phyloP scores from a whole-genome alignment of 768 basidiomycete species.

The Podaxis rugospora region DNA sequence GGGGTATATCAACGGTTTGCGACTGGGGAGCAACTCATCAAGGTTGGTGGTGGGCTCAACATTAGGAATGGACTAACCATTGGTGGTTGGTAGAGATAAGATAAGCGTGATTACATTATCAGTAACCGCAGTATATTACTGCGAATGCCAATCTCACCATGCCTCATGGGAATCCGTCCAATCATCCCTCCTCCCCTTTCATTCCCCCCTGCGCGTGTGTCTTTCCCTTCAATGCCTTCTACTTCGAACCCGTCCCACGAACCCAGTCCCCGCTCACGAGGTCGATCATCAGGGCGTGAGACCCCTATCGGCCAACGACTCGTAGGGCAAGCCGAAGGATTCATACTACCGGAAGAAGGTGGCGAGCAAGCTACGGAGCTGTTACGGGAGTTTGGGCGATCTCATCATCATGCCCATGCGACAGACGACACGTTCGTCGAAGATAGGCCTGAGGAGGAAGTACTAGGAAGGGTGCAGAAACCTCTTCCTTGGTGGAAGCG shows the following conservation, averaged over 20 bases:
- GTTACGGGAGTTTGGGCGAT: slow-evolving; percentile 40
- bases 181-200: not conserved
- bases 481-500: slow-evolving; percentile 68
- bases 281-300: not conserved
- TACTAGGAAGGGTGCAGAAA: slow-evolving; percentile 19
- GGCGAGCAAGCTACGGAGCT: slow-evolving; percentile 43
- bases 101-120: slow-evolving; percentile 17
- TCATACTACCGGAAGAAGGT: slow-evolving; percentile 40
- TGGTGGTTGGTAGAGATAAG: slow-evolving; percentile 23
- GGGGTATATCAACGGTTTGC: slow-evolving; percentile 82
- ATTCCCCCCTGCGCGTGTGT: not conserved
- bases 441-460: slow-evolving; percentile 23
- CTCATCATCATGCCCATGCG: slow-evolving; percentile 25
- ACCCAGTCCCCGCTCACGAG: not conserved
- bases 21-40: slow-evolving; percentile 34
- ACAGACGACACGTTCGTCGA: slow-evolving; percentile 13
- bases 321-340: slow-evolving; percentile 27
- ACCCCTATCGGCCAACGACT: slow-evolving; percentile 18
- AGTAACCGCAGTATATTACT: not conserved
- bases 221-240: not conserved
- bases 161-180: not conserved
- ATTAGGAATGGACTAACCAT: slow-evolving; percentile 29
- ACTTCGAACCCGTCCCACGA: not conserved
- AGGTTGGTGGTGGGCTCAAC: slow-evolving; percentile 5
- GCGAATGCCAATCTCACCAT: not conserved